Percentiles rank a stretch among this genome's conserved stretches.
Evolutionary conservation across 306 rosid genomes (phyloP).

Genomic region (Urtica urens): DNA sequence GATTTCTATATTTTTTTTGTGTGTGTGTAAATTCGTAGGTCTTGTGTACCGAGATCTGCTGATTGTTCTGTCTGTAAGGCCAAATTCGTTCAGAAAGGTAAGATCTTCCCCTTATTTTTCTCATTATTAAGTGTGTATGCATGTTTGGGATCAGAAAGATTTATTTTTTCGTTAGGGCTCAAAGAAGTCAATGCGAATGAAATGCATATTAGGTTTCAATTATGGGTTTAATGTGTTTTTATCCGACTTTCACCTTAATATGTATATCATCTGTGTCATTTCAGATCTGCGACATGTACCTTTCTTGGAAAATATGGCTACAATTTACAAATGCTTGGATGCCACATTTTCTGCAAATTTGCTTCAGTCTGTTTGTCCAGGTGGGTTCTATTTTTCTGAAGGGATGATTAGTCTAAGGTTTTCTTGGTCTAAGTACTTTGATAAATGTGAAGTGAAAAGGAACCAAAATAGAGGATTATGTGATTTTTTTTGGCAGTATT

Average conservation of each 20-base stretch:
- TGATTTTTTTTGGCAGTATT: too few relatives aligned
- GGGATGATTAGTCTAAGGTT: too few relatives aligned
- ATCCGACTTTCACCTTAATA: too few relatives aligned
- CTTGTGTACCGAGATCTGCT: constrained; percentile 32
- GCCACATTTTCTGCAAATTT: constrained; percentile 38
- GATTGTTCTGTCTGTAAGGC: constrained; percentile 60
- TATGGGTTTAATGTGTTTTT: too few relatives aligned
- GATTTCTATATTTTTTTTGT: not conserved
- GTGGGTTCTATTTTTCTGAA: constrained; percentile 14
- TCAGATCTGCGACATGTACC: constrained; percentile 53
- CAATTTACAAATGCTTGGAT: constrained; percentile 54
- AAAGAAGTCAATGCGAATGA: too few relatives aligned
- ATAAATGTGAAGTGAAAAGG: too few relatives aligned
- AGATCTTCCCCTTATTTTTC: not conserved
- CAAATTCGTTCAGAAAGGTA: constrained; percentile 33
- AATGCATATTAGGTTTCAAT: too few relatives aligned
- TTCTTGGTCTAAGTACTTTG: too few relatives aligned
- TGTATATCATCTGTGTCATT: too few relatives aligned
- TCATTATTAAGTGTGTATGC: not conserved
- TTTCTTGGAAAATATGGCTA: constrained; percentile 61
- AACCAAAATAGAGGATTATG: too few relatives aligned
- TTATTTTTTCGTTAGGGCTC: too few relatives aligned
- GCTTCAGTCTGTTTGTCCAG: constrained; percentile 35
- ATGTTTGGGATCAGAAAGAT: too few relatives aligned
- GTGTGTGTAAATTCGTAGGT: constrained; percentile 23